A percentile compares a stretch with the other conserved stretches of the same genome.
Conservation (phyloP, 371 early-diverging fungal genomes). For the Saksenaea oblongispora region DNA sequence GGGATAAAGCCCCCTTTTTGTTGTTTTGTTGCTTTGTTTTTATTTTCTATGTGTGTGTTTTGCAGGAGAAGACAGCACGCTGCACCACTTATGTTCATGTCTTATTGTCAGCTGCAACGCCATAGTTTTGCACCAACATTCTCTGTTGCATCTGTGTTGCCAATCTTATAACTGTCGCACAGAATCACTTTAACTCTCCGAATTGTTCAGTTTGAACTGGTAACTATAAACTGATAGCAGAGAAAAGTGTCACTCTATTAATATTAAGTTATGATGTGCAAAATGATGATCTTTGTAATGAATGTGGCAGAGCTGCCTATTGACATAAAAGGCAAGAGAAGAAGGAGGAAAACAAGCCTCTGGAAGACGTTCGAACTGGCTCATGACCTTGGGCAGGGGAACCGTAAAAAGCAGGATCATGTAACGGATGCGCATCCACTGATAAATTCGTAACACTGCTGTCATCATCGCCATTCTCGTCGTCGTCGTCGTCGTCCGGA, state of each 20-base stretch:
- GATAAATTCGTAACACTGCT: slow-evolving; percentile 23
- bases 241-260: background rate
- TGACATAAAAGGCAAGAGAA: slow-evolving; percentile 4
- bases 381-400: background rate
- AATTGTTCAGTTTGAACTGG: background rate
- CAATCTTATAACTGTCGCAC: background rate
- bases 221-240: background rate
- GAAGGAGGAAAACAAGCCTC: slow-evolving; percentile 1
- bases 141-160: too few relatives aligned
- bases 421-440: background rate
- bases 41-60: too few relatives aligned
- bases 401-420: background rate
- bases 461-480: slow-evolving; percentile 18
- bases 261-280: background rate
- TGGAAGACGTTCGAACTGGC: background rate
- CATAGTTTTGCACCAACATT: too few relatives aligned
- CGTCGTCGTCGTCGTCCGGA: background rate
- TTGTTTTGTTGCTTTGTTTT: too few relatives aligned
- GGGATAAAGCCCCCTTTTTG: too few relatives aligned
- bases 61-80: too few relatives aligned
- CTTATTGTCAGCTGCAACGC: too few relatives aligned
- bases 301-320: slow-evolving; percentile 1
- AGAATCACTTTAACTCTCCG: background rate
- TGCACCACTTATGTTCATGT: too few relatives aligned
- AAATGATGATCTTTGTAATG: slow-evolving; percentile 4